Conservation (phyloP, 306 rosid species). For the Cicer bijugum region DNA sequence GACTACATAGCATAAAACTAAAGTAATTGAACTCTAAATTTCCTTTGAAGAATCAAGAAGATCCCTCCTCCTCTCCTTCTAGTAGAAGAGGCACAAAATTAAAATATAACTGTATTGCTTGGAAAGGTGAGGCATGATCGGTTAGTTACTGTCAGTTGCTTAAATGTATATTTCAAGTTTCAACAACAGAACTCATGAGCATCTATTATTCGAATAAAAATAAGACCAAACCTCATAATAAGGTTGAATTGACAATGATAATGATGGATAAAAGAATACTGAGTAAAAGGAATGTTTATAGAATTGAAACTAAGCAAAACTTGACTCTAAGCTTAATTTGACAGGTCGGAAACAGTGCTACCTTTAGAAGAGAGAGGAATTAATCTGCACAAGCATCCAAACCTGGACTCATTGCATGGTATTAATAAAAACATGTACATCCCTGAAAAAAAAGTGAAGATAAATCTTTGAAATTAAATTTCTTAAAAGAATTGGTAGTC, state of each 20-base stretch:
- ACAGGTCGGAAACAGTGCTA: constrained; percentile 46
- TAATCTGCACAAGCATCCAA: constrained; percentile 56
- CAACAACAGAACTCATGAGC: constrained; percentile 49
- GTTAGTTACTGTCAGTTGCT: constrained; percentile 36
- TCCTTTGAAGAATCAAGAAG: neutral
- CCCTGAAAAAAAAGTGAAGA: constrained; percentile 35
- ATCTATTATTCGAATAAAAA: constrained; percentile 45
- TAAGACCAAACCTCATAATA: constrained; percentile 43
- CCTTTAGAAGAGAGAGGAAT: constrained; percentile 40
- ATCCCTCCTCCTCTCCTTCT: neutral
- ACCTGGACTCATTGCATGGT: constrained; percentile 41
- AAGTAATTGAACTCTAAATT: neutral
- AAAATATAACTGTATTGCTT: constrained; percentile 9
- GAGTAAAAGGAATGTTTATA: constrained; percentile 61
- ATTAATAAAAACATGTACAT: constrained; percentile 20
- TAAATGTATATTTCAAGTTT: constrained; percentile 40
- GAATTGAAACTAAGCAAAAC: constrained; percentile 47
- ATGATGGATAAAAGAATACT: constrained; percentile 22
- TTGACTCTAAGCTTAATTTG: constrained; percentile 44
- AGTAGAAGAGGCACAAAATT: neutral
- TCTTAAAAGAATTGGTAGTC: constrained; percentile 7
- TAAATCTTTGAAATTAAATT: constrained; percentile 32
- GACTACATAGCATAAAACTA: neutral
- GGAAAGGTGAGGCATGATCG: constrained; percentile 11
- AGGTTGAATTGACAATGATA: constrained; percentile 44